phyloP scores from a whole-genome alignment of 331 rosid species.

The Rosa hybrid region DNA sequence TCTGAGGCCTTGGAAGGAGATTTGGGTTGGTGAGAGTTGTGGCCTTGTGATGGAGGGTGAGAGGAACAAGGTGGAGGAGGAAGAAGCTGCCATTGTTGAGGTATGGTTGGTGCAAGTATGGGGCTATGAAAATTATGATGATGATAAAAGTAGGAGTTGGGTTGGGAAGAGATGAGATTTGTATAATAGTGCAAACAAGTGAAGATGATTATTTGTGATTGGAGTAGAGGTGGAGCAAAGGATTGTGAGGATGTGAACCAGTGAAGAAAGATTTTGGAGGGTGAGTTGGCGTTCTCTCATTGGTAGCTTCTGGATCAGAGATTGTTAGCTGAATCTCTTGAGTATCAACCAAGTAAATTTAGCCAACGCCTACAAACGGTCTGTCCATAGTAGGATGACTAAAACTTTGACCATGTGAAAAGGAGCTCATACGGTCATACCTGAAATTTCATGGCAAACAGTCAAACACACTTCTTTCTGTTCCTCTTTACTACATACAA shows the following conservation, averaged over 20 bases:
- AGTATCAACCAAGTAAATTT: background rate
- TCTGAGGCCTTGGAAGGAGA: slow-evolving; percentile 78
- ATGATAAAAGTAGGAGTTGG: slow-evolving; percentile 10
- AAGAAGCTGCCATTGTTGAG: slow-evolving; percentile 46
- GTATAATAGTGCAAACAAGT: slow-evolving; percentile 14
- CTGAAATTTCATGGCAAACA: slow-evolving; percentile 7
- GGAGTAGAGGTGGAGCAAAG: slow-evolving; percentile 25
- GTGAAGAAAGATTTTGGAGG: slow-evolving; percentile 35
- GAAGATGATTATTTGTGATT: slow-evolving; percentile 9
- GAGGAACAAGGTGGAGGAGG: slow-evolving; percentile 58
- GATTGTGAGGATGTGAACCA: slow-evolving; percentile 43
- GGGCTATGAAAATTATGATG: background rate
- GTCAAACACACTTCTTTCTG: slow-evolving; percentile 6
- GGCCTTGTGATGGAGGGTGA: slow-evolving; percentile 38
- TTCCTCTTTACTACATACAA: background rate
- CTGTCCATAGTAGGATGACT: background rate
- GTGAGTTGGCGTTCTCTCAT: slow-evolving; percentile 53
- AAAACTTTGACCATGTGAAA: background rate
- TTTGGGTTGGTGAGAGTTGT: slow-evolving; percentile 43
- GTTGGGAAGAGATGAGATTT: slow-evolving; percentile 12
- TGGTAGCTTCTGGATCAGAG: slow-evolving; percentile 61
- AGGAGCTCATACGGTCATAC: background rate
- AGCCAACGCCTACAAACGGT: background rate
- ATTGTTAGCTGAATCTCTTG: slow-evolving; percentile 22
- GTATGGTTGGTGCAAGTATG: background rate